phyloP scores from a whole-genome alignment of 2,329 filamentous ascomycete genomes.

The Salinomyces thailandicus region DNA sequence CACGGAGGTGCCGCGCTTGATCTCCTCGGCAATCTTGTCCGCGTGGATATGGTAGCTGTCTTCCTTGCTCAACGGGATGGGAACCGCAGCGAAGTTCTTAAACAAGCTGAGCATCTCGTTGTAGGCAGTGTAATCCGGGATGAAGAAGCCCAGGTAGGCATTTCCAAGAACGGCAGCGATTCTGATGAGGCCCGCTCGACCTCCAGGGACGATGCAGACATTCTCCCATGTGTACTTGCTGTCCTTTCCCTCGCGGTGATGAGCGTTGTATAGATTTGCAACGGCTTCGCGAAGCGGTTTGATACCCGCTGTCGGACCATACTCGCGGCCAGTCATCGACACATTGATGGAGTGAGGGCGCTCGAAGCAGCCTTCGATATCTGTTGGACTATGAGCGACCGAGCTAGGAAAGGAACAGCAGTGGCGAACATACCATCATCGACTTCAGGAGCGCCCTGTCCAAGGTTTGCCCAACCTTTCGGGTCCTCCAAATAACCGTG shows the following conservation, averaged over 20 bases:
- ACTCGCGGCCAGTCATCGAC: slow-evolving; percentile 69
- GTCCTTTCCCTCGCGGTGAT: slow-evolving; percentile 76
- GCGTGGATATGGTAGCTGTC: slow-evolving; percentile 91
- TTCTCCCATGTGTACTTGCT: slow-evolving; percentile 97
- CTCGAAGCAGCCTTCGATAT: slow-evolving; percentile 80
- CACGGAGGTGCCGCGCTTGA: slow-evolving; percentile 44
- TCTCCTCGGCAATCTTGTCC: slow-evolving; percentile 71
- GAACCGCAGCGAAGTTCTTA: slow-evolving; percentile 84
- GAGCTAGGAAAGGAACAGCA: slow-evolving; percentile 6
- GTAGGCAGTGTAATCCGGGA: slow-evolving; percentile 75
- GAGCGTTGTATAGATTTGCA: slow-evolving; percentile 83
- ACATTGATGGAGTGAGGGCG: slow-evolving; percentile 71
- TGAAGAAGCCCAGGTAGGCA: slow-evolving; percentile 71
- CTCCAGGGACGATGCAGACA: slow-evolving; percentile 89
- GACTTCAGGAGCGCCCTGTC: slow-evolving; percentile 87
- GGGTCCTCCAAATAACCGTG: slow-evolving; percentile 78
- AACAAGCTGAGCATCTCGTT: slow-evolving; percentile 95
- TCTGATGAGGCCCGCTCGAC: slow-evolving; percentile 81
- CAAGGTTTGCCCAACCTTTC: slow-evolving; percentile 79
- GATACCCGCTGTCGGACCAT: slow-evolving; percentile 87
- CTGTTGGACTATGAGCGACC: slow-evolving; percentile 41
- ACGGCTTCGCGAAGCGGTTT: slow-evolving; percentile 81
- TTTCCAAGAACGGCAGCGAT: slow-evolving; percentile 92
- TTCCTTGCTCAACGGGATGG: slow-evolving; percentile 70
- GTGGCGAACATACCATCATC: slow-evolving; percentile 57